Base-by-base conservation (phyloP, 208 protist genomes). In the Acanthamoeba royreba region DNA sequence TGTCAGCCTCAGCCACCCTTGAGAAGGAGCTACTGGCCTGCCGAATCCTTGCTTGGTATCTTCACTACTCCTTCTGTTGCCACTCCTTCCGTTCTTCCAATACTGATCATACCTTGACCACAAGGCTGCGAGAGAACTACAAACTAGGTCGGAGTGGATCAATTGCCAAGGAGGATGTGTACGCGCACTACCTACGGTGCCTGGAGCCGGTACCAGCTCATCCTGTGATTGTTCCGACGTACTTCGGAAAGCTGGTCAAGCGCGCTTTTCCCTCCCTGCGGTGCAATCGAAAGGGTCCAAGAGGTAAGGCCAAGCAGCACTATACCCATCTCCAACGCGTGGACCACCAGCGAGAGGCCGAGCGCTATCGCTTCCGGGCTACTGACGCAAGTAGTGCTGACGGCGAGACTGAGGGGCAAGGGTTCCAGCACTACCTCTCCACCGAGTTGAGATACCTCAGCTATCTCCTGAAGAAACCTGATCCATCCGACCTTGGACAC, bases 201-300 rank as follows among this genome's bases (percentile, higher is more conserved):
- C 7, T 74, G 31, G 63, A 74, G 31, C 63, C 63, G 8, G 42
- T 43, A 15, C 22, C 5, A 15, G 13, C 63, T 11, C 33, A 74
- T 17, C 63, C 63, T 1, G 63, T 74, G 1, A 74, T 74, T 9
- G 63, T 74, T 1, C 63, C 63, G 7, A 72, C 61, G 61, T 72
- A 35, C 61, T 85, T 85, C 25, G 74, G 74, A 8, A 85, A 85
- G 74, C 74, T 85, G 11, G 74, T 85, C 28, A 85, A 85, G 74
- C 45, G 38, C 28, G 74, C 74, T 0, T 85, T 85, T 49, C 38
- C 40, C 0, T 8, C 17, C 8, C 42, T 85, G 43, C 38, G 45
- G 5, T 85, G 74, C 74, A 55, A 53, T 33, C 74, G 74, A 15
- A 46, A 53, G n/a, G 74, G 74, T 0, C 74, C 74, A n/a, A 8